Base-by-base conservation (phyloP, 768 basidiomycete species). In the Tylopilus plumbeoviolaceoides region DNA sequence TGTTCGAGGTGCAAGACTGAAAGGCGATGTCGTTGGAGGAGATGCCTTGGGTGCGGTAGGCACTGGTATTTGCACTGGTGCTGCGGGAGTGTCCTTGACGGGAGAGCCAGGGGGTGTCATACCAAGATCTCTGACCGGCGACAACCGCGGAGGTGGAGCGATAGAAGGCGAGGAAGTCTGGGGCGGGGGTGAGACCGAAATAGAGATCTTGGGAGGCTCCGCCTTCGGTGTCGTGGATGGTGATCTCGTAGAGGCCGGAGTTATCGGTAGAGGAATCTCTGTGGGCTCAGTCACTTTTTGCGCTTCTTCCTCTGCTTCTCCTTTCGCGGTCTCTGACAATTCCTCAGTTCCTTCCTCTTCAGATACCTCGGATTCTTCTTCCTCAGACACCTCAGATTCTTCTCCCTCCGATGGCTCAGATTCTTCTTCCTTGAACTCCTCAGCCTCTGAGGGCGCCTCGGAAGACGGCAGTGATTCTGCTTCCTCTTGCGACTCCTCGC, bases 21-120 rank as follows among this genome's bases (percentile, higher is more conserved):
- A 64, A 3, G 73, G 68, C 20, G 80, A 75, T 62, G 44, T 30
- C 14, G 57, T 52, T 28, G 53, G 63, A 28, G 50, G 59, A 44
- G 59, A 49, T 4, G 56, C 20, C 40, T 57, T 70, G 14, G 47
- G 43, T 14, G 30, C 30, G 7, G 56, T 30, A 18, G 65, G 59
- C 7, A 45, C 39, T 2, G 62, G 52, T 7, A 60, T 52, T 14
- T 64, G 63, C 18, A 47, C 33, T 18, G 51, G 27, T 15, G 30
- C 44, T n/a, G 49, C 31, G 38, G 69, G 60, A 11, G 72, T 50
- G 35, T 75, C 72, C 57, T 76, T 81, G 21, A 67, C 61, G 0
- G 86, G 85, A n/a, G 85, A 82, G 2, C 77, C 80, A 15, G 84
- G 83, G 11, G 86, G 84, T 10, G 86, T 88, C 0, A 82, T 81